Conservation (phyloP, 805 yeast genomes). For the Pichia occidentalis region DNA sequence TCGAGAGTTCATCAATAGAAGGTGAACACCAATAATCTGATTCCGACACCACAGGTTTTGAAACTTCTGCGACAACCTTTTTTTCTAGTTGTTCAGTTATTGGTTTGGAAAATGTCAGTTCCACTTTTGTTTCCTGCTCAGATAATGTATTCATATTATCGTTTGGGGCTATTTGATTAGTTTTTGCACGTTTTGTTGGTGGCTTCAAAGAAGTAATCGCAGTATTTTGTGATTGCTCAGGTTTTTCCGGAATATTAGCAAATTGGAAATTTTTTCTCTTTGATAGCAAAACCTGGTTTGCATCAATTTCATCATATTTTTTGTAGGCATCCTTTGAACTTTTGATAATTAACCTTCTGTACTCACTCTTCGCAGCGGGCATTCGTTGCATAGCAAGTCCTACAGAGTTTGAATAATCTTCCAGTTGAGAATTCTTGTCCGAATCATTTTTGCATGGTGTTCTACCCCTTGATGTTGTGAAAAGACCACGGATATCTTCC, state of each 20-base stretch:
- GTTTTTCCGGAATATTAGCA: not conserved
- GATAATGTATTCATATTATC: no score
- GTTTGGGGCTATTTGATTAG: not conserved
- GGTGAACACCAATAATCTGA: conserved; percentile 71
- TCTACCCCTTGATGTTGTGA: conserved; percentile 26
- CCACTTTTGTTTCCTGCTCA: no score
- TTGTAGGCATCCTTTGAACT: conserved; percentile 22
- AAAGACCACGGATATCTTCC: conserved; percentile 28
- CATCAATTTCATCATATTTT: conserved; percentile 26
- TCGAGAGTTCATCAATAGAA: conserved; percentile 41
- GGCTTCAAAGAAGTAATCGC: conserved; percentile 5
- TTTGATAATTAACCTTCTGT: conserved; percentile 23
- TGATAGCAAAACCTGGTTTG: conserved; percentile 24
- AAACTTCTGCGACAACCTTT: not conserved
- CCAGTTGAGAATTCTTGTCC: not conserved
- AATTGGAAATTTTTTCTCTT: conserved; percentile 3
- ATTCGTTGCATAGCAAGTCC: conserved; percentile 7
- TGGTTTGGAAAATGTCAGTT: conserved; percentile 5
- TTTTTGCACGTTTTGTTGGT: conserved; percentile 3
- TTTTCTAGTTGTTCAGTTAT: conserved; percentile 4
- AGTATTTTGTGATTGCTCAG: not conserved
- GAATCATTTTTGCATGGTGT: conserved; percentile 1
- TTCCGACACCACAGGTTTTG: not conserved
- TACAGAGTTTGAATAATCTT: not conserved
- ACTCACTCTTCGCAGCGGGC: conserved; percentile 20